A percentile compares a stretch with the other conserved stretches of the same genome.
Evolutionary conservation across 2,329 filamentous ascomycete species (phyloP).

Genomic region (Aspergillus tanneri): DNA sequence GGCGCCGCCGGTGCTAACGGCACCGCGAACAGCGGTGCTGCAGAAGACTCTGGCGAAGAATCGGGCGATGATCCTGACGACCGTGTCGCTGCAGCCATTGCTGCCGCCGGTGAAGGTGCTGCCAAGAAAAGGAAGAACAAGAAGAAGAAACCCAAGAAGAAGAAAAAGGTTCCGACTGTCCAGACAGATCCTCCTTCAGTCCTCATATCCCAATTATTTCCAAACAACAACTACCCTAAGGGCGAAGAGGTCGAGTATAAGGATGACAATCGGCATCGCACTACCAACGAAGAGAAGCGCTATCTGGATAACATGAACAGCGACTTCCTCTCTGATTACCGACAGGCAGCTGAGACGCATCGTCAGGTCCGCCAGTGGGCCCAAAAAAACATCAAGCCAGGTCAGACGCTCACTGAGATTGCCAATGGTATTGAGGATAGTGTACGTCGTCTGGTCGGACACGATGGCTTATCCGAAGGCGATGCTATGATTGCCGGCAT

Average conservation of each 20-base stretch:
- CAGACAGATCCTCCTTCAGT: conserved; percentile 79
- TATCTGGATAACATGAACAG: conserved; percentile 77
- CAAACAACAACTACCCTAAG: conserved; percentile 68
- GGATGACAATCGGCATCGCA: conserved; percentile 74
- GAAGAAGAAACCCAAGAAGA: conserved; percentile 71
- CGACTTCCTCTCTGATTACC: conserved; percentile 77
- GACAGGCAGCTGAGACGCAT: conserved; percentile 81
- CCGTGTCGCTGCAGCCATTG: no score
- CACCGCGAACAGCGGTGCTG: no score
- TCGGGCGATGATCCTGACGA: no score
- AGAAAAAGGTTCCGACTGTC: conserved; percentile 63
- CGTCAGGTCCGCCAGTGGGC: conserved; percentile 83
- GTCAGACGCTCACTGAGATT: conserved; percentile 76
- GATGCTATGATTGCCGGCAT: conserved; percentile 77
- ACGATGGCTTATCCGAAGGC: conserved; percentile 73
- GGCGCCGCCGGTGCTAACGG: no score
- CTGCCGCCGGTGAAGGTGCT: no score
- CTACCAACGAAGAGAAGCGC: conserved; percentile 80
- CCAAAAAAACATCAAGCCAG: conserved; percentile 76
- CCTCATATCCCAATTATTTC: conserved; percentile 70
- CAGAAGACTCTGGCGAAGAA: no score
- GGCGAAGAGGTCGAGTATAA: conserved; percentile 77
- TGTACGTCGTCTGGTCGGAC: conserved; percentile 73
- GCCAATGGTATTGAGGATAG: conserved; percentile 84
- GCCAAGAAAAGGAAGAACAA: conserved; percentile 82